Conservation (phyloP, 73 alveolate genomes). For the Paramecium sonneborni region DNA sequence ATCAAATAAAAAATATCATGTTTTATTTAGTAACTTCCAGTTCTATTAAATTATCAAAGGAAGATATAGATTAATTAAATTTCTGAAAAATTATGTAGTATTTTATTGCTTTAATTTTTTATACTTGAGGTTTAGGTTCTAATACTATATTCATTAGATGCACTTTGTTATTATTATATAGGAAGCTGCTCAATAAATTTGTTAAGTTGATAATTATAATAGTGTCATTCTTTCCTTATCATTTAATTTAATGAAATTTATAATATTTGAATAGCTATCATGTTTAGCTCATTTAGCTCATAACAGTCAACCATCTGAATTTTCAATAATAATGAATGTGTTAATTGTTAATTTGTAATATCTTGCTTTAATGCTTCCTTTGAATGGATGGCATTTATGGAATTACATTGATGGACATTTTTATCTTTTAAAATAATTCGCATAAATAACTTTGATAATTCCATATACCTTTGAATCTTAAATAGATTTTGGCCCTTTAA, state of each 20-base stretch:
- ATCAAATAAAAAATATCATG: background rate
- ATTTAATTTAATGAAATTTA: background rate
- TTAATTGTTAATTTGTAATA: background rate
- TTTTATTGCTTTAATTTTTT: slow-evolving; percentile 29
- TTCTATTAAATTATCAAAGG: background rate
- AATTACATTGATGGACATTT: background rate
- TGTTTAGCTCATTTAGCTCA: background rate
- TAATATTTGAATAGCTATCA: background rate
- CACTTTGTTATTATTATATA: background rate
- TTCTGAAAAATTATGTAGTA: slow-evolving; percentile 41
- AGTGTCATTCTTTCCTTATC: background rate
- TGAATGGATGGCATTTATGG: slow-evolving; percentile 30
- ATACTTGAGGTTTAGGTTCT: background rate
- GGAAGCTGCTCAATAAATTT: background rate
- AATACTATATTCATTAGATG: background rate
- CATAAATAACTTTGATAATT: background rate
- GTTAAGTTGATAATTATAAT: background rate
- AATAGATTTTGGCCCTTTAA: background rate
- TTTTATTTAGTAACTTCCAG: background rate
- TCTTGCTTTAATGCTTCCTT: background rate
- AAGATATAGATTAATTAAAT: slow-evolving; percentile 15
- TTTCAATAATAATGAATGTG: background rate
- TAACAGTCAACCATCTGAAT: background rate
- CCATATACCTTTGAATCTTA: background rate
- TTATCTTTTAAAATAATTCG: background rate